Conservation (phyloP, 2,329 filamentous ascomycete species). For the Fusarium proliferatum region DNA sequence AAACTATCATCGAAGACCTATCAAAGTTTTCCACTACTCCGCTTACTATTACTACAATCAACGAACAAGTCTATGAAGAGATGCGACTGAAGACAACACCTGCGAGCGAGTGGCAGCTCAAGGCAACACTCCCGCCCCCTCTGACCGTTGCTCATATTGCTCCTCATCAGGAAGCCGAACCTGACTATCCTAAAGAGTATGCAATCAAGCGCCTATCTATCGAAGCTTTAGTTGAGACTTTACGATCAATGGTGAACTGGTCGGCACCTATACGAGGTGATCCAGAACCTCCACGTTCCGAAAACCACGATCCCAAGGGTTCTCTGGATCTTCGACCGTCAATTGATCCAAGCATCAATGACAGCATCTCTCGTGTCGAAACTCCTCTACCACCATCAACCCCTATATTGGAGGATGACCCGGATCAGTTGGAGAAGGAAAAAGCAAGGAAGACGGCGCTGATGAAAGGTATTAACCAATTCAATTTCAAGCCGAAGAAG, state of each 20-base stretch:
- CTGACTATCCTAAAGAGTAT: slow-evolving; percentile 87
- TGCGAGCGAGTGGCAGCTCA: slow-evolving; percentile 84
- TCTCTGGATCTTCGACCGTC: slow-evolving; percentile 62
- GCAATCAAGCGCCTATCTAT: slow-evolving; percentile 89
- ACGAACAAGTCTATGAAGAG: slow-evolving; percentile 91
- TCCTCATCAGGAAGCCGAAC: slow-evolving; percentile 68
- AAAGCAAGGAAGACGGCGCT: slow-evolving; percentile 95
- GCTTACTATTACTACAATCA: slow-evolving; percentile 76
- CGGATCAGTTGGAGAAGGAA: slow-evolving; percentile 91
- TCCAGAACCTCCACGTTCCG: slow-evolving; percentile 43
- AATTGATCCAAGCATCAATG: slow-evolving; percentile 75
- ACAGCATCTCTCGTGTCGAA: slow-evolving; percentile 71
- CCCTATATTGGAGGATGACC: slow-evolving; percentile 84
- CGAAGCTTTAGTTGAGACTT: slow-evolving; percentile 86
- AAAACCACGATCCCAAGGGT: slow-evolving; percentile 50
- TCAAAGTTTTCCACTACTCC: slow-evolving; percentile 86
- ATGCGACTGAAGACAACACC: slow-evolving; percentile 71
- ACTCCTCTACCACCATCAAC: slow-evolving; percentile 71
- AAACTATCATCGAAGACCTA: slow-evolving; percentile 92
- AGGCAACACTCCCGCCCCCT: slow-evolving; percentile 85
- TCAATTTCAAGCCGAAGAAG: slow-evolving; percentile 98
- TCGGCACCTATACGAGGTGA: slow-evolving; percentile 75
- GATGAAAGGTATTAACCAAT: slow-evolving; percentile 86
- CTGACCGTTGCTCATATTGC: slow-evolving; percentile 82
- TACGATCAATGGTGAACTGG: slow-evolving; percentile 94